Base-by-base conservation (phyloP, 257 asterid genomes). In the Forsythia suspensa region DNA sequence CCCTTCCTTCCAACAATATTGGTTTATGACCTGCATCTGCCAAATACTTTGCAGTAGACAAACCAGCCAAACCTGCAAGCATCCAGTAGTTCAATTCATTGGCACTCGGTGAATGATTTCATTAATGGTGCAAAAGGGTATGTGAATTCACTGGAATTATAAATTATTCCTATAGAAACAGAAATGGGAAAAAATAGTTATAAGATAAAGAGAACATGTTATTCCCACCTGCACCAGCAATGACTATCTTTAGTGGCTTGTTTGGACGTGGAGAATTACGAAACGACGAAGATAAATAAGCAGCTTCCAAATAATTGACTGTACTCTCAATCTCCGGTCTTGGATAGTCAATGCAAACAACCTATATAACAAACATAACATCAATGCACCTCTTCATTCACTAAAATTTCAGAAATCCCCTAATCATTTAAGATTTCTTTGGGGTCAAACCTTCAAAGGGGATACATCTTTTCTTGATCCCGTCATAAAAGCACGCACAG, bases 11-110 rank as follows among this genome's bases (percentile, higher is more conserved):
- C 88, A 96, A 84, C 70, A 94, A 79, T 82, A 94, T 90, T 18
- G 99, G 98, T 80, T 88, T 92, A 84, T 96, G 99, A 38, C 99
- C 99, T 55, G 97, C 99, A 90, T 96, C 98, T 8, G 99, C 98
- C 82, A 96, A 87, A 85, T 96, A 96, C 86, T 96, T 96, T 79
- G 98, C 99, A 75, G 99, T 96, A 72, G 91, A 90, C 82, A 96
- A 85, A 71, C 98, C 99, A 20, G 92, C 99, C 93, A 96, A 85
- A 84, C 99, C 99, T 95, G 80, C 76, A 85, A 71, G 79, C 72
- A 83, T 15, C 66, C 29, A 73, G 77, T 44, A 63, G n/a, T 74
- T 76, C 36, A 84, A 55, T 5, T 67, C 43, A 44, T 29, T 40
- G 43, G 76, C 6, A 8, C 21, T 39, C 15, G 6, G 69, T 61